phyloP scores from a whole-genome alignment of 2,329 filamentous ascomycete species.

The Pseudohalonectria lignicola region DNA sequence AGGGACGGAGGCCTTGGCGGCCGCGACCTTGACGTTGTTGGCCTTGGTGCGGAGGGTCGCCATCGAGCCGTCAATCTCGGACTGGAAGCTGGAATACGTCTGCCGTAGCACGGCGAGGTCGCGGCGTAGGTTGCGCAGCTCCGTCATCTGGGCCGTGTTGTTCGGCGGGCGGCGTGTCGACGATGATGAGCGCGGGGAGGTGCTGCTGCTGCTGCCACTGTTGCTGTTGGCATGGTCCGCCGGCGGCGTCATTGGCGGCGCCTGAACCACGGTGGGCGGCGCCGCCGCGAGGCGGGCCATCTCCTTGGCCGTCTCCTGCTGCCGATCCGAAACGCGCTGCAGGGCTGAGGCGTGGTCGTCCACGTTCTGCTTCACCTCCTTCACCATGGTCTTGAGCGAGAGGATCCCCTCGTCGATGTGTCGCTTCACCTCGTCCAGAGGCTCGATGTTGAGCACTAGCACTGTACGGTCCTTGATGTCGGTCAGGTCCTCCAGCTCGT shows the following conservation, averaged over 20 bases:
- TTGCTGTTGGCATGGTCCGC: too few relatives aligned
- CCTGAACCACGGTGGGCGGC: constrained; percentile 27
- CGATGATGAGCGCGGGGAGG: constrained; percentile 8
- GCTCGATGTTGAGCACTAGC: constrained; percentile 86
- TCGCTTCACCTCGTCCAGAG: constrained; percentile 88
- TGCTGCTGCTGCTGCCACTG: too few relatives aligned
- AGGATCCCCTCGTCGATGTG: constrained; percentile 91
- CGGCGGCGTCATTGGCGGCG: constrained; percentile 24
- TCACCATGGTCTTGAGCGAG: constrained; percentile 69
- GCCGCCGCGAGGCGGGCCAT: constrained; percentile 51
- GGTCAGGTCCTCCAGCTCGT: constrained; percentile 84
- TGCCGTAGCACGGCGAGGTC: constrained; percentile 88
- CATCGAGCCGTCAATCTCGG: constrained; percentile 85
- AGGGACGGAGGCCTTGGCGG: constrained; percentile 60
- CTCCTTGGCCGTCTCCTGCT: constrained; percentile 81
- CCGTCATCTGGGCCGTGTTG: constrained; percentile 54
- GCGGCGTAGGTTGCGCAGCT: constrained; percentile 72
- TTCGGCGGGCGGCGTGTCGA: constrained; percentile 9
- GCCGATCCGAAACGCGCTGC: constrained; percentile 78
- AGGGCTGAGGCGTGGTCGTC: constrained; percentile 74
- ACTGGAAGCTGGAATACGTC: constrained; percentile 84
- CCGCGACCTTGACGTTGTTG: constrained; percentile 63
- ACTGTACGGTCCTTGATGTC: constrained; percentile 95
- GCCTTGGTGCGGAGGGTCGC: constrained; percentile 72
- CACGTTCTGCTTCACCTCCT: constrained; percentile 73